Base-by-base conservation (phyloP, 305 asterid species). In the Fraxinus xanthoxyloides region DNA sequence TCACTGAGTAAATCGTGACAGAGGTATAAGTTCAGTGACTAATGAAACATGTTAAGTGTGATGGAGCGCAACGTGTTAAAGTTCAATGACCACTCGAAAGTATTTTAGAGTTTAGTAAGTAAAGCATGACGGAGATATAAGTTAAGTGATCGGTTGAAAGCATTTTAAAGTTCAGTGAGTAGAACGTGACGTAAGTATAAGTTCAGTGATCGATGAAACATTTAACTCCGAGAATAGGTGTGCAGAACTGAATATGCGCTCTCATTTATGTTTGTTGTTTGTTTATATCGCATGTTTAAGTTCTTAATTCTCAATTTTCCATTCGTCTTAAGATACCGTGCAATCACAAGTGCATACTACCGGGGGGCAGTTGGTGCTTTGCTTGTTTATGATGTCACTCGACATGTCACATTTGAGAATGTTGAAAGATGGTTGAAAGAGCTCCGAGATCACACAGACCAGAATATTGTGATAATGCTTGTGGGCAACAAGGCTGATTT, bases 401-500 rank as follows among this genome's bases (percentile, higher is more conserved):
- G 92, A 1, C 89, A 87, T 36, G 92, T 87, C 34, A 89, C 92
- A 0, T 89, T 89, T 28, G 92, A 89, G 79, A 89, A 87, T 36
- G 88, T 87, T 0, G 88, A 85, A 43, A 83, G 92, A 77, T 89
- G 92, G 92, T 77, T 89, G 79, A 89, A 89, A 36, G 92, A 89
- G 83, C 89, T 89, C 15, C 85, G 93, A 15, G 93, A 90, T 54
- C 93, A 90, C 87, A 90, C 92, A 2, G 92, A 90, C 83, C 86
- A 84, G 81, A 89, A 89, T 77, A 90, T 90, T 1, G 91, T 90
- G 36, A 86, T 90, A 79, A 90, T 90, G 92, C 89, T 90, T 10
- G 90, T 90, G 2, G 92, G 92, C 54, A 87, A 90, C 85, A 89
- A 90, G 87, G 92, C 92, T 4, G 93, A 90, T 83, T 79, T 90